These are phyloP conservation scores for Penicillium diatomitis DNA, from an alignment of 495 filamentous ascomycete genomes.

Conservation along the genomic window DNA sequence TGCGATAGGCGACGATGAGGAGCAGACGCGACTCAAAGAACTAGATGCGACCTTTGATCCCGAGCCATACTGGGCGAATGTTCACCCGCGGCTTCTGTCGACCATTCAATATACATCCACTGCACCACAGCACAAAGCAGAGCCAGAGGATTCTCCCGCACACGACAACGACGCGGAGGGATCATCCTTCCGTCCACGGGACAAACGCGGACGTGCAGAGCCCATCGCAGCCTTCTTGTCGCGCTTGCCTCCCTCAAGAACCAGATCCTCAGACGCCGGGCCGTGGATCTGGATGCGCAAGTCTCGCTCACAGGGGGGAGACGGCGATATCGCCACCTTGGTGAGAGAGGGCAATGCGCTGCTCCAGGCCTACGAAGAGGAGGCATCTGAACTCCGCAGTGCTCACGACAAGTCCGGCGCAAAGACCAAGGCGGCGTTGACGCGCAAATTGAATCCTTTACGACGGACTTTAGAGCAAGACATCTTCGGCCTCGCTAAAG, in stretches of 20 bases:
- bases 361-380: constrained; percentile 31
- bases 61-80: constrained; percentile 34
- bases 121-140: neutral
- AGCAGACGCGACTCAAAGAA: constrained; percentile 28
- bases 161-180: constrained; percentile 8
- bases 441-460: constrained; percentile 42
- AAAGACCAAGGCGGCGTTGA: constrained; percentile 30
- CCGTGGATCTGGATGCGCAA: constrained; percentile 64
- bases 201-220: constrained; percentile 41
- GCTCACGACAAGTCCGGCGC: constrained; percentile 25
- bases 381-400: constrained; percentile 28
- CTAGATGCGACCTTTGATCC: constrained; percentile 34
- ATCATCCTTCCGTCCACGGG: constrained; percentile 39
- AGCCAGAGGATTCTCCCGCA: neutral
- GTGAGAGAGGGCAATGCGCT: constrained; percentile 32
- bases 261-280: constrained; percentile 22
- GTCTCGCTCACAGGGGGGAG: constrained; percentile 27
- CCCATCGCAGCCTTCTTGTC: constrained; percentile 50
- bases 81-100: constrained; percentile 24
- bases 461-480: constrained; percentile 40
- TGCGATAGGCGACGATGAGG: constrained; percentile 44
- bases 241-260: constrained; percentile 57
- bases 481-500: constrained; percentile 47
- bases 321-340: constrained; percentile 33
- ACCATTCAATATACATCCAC: constrained; percentile 16